Evolutionary conservation across 305 asterid genomes (phyloP).

Genomic region (Withania somnifera): DNA sequence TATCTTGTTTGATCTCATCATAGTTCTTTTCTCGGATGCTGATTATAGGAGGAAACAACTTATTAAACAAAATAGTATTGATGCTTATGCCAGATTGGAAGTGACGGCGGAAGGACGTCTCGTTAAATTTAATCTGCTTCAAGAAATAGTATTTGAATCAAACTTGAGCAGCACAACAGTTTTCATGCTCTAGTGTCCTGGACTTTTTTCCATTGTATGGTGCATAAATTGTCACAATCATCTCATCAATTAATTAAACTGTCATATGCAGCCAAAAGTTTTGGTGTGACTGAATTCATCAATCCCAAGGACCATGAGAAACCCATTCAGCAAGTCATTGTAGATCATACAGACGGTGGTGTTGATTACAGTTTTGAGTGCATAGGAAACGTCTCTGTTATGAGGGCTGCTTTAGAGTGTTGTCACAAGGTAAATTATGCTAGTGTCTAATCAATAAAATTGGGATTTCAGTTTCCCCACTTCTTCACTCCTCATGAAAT

Average conservation of each 20-base stretch:
- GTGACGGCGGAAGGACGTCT: not conserved
- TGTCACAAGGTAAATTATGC: slow-evolving; percentile 75
- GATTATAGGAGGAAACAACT: not conserved
- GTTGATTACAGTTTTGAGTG: slow-evolving; percentile 99
- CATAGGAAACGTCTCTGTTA: slow-evolving; percentile 84
- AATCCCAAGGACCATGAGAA: slow-evolving; percentile 93
- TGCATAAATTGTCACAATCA: not conserved
- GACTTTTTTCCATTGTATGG: not conserved
- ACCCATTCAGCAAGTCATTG: slow-evolving; percentile 91
- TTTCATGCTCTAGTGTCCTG: not conserved
- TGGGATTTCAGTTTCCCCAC: not conserved
- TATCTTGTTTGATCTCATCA: not conserved
- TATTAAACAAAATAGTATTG: not conserved
- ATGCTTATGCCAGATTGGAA: not conserved
- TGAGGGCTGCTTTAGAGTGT: slow-evolving; percentile 97
- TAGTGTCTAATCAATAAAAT: not conserved
- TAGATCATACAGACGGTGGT: slow-evolving; percentile 92
- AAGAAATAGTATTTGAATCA: not conserved
- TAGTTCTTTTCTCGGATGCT: not conserved
- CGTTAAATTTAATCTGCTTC: not conserved
- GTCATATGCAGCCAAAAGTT: slow-evolving; percentile 55
- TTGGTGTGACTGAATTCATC: slow-evolving; percentile 91
- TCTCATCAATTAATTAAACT: slow-evolving; percentile 3
- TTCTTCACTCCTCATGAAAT: not conserved
- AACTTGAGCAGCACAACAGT: not conserved